Base-by-base conservation (phyloP, 2,329 filamentous ascomycete species). In the Aspergillus sp. region DNA sequence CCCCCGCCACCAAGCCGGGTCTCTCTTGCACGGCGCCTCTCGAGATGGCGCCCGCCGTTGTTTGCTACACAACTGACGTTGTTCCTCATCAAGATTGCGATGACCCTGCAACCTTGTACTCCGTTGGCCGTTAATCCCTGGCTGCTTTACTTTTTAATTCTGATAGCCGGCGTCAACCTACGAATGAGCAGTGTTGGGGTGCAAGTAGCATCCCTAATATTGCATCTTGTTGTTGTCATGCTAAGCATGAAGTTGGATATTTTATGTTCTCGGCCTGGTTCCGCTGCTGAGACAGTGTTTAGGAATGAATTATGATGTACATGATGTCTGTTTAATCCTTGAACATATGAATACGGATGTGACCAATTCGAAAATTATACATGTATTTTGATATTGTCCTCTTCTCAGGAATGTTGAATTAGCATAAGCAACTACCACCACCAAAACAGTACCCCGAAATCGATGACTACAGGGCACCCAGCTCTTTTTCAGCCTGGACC, bases 61-160 rank as follows among this genome's bases (percentile, higher is more conserved):
- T 73, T 68, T 48, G 53, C 76, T 5, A 62, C 83, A 18, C 87
- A 87, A 48, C 73, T 90, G 3, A 65, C 73, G 1, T 64, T 93
- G 1, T 93, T 96, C 65, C 70, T 88, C 5, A 63, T 82, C 49
- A 96, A 96, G 72, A 75, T 92, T 8, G 75, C 82, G 12, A 85
- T 85, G 0, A 74, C 95, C 9, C 80, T 83, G 3, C 80, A 82
- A 47, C 83, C 88, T 1, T 96, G 92, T 71, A 85, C 85, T 70
- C 91, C 91, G 0, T 86, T 87, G 56, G 85, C 86, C 43, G 80
- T 85, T n/a, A 87, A 83, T 44, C 78, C 85, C 6, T 83, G 83
- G 71, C 74, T 92, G 4, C 80, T 85, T 4, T 86, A 88, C 63
- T 85, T 89, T 3, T 76, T 96, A 2, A 75, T 96, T 4, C 74